These are phyloP conservation scores for Penicillium palitans DNA, from an alignment of 2,329 filamentous ascomycete genomes.

Conservation along the genomic window DNA sequence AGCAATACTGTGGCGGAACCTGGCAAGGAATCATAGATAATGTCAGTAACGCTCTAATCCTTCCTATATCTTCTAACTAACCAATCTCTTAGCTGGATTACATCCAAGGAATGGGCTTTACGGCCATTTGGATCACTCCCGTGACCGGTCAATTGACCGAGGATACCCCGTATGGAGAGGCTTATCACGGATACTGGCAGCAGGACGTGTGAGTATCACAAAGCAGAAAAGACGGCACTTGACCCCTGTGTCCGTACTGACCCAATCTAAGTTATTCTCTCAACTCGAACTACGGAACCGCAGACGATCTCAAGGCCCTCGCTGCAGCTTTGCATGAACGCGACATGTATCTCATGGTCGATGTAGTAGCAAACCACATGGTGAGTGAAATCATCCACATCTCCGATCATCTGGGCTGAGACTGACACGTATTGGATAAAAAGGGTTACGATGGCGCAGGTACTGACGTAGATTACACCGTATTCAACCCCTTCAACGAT, in stretches of 20 bases:
- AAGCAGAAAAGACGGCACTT: background rate
- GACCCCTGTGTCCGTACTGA: background rate
- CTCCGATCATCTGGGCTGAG: background rate
- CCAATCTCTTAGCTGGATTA: constrained; percentile 45
- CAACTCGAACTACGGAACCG: constrained; percentile 61
- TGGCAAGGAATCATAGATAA: constrained; percentile 48
- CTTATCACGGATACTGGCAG: constrained; percentile 55
- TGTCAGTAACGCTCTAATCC: constrained; percentile 9
- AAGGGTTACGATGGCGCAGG: constrained; percentile 50
- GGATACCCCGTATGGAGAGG: constrained; percentile 40
- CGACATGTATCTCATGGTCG: constrained; percentile 63
- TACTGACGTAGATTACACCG: constrained; percentile 54
- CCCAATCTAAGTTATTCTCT: constrained; percentile 44
- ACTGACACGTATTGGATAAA: constrained; percentile 11
- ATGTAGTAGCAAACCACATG: constrained; percentile 48
- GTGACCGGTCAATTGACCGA: constrained; percentile 42
- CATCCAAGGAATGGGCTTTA: constrained; percentile 51
- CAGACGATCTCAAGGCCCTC: constrained; percentile 59
- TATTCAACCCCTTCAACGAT: constrained; percentile 57
- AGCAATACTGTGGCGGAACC: constrained; percentile 47
- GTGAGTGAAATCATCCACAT: background rate
- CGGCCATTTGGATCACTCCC: constrained; percentile 52
- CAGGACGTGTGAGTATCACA: constrained; percentile 44
- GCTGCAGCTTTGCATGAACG: constrained; percentile 56
- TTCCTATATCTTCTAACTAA: background rate